Evolutionary conservation across 148 eudicot species (phyloP).

Genomic region (Rhododendron simsii): DNA sequence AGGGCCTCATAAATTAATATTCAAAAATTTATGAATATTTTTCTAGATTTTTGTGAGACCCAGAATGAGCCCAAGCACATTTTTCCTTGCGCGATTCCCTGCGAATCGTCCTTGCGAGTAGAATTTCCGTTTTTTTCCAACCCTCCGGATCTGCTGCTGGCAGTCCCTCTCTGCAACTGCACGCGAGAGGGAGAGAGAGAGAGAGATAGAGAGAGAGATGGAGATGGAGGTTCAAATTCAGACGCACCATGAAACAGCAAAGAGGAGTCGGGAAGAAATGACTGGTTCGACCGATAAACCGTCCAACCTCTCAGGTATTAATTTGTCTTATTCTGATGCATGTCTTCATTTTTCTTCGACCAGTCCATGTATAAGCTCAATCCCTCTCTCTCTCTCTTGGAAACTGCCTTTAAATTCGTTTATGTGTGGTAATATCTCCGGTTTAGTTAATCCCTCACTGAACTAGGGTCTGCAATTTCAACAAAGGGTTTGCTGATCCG

Average conservation of each 20-base stretch:
- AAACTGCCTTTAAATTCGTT: not conserved
- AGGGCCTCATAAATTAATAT: too few species aligned
- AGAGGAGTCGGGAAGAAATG: not conserved
- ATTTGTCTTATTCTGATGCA: not conserved
- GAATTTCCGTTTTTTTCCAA: too few species aligned
- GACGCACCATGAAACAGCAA: not conserved
- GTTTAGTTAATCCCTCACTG: not conserved
- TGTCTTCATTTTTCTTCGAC: not conserved
- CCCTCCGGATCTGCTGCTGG: too few species aligned
- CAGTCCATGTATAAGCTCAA: not conserved
- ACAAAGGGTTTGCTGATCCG: not conserved
- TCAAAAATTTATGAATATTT: too few species aligned
- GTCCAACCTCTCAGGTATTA: not conserved
- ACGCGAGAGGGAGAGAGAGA: not conserved
- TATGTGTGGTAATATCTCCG: not conserved
- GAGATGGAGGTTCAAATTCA: not conserved
- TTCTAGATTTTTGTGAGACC: too few species aligned
- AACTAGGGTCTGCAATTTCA: not conserved
- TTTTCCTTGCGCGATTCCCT: too few species aligned
- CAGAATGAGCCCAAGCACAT: too few species aligned
- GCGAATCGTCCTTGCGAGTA: too few species aligned
- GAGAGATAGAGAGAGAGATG: not conserved
- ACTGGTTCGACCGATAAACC: not conserved
- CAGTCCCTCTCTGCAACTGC: not conserved
- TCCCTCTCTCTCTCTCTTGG: not conserved